Percentiles rank a stretch among this genome's conserved stretches.
These are phyloP conservation scores for Trichosporon ovoides DNA, from an alignment of 1,284 basidiomycete species.

Conservation along the genomic window DNA sequence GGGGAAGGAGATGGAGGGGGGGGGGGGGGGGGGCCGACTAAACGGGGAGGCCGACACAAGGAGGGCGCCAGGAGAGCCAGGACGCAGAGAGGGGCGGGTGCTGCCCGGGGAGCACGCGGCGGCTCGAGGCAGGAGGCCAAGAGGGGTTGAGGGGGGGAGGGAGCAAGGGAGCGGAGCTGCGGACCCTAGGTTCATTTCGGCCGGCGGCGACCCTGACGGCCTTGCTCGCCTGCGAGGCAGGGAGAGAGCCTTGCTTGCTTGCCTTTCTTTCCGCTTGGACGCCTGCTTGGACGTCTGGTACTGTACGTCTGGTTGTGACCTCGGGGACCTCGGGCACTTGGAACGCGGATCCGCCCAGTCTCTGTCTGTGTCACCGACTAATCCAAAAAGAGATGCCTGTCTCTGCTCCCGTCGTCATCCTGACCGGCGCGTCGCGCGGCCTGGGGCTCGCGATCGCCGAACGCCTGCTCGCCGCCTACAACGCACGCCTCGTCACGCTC, in stretches of 20 bases:
- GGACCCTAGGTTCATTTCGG: background rate
- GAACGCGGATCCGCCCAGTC: no score
- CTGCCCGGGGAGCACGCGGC: background rate
- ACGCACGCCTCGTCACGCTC: constrained; percentile 51
- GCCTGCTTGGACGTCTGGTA: no score
- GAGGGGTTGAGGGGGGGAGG: background rate
- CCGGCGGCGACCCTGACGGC: background rate
- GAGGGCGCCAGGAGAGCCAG: background rate
- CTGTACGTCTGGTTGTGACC: no score
- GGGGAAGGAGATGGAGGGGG: background rate
- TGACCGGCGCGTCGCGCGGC: constrained; percentile 50
- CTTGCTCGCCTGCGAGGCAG: background rate
- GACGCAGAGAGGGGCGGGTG: no score
- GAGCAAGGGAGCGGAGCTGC: constrained; percentile 3
- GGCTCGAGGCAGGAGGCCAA: background rate
- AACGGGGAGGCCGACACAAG: constrained; percentile 6
- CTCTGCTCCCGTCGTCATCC: constrained; percentile 44
- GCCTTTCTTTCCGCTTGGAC: no score
- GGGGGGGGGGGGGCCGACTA: background rate
- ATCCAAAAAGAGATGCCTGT: constrained; percentile 3
- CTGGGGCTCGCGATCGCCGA: constrained; percentile 52
- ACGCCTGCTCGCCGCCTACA: constrained; percentile 45
- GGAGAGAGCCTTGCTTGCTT: no score
- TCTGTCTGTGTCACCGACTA: no score
- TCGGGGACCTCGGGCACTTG: no score